These are phyloP conservation scores for Dipteronia sinensis DNA, from an alignment of 345 rosid genomes.

Conservation along the genomic window DNA sequence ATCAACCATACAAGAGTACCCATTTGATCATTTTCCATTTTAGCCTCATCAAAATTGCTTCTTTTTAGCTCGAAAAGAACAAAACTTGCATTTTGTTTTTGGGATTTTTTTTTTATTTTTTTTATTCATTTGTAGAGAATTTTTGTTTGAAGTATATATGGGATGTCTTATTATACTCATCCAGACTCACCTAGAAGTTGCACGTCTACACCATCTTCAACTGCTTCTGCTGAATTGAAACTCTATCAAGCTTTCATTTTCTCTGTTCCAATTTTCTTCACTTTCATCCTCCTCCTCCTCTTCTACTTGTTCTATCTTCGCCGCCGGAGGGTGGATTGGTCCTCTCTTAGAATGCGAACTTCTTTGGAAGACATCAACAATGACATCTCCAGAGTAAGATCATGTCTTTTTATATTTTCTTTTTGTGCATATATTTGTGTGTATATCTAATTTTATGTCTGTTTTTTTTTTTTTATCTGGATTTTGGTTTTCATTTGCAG, in stretches of 20 bases:
- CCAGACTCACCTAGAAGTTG: constrained; percentile 28
- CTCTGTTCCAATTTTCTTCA: constrained; percentile 78
- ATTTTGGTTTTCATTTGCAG: constrained; percentile 30
- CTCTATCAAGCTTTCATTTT: constrained; percentile 78
- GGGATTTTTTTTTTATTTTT: not conserved
- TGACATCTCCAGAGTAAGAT: constrained; percentile 37
- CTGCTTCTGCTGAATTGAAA: constrained; percentile 57
- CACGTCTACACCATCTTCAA: constrained; percentile 27
- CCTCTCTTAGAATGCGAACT: constrained; percentile 62
- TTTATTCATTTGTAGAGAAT: not conserved
- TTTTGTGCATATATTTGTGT: not conserved
- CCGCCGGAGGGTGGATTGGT: constrained; percentile 63
- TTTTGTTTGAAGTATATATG: not conserved
- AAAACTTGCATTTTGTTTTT: not conserved
- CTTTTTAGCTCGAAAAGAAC: not conserved
- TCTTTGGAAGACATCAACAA: constrained; percentile 23
- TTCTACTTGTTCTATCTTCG: constrained; percentile 84
- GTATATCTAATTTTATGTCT: not conserved
- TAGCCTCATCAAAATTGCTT: not conserved
- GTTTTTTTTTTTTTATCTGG: not conserved
- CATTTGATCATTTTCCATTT: not conserved
- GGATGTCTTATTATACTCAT: constrained; percentile 46
- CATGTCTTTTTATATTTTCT: not conserved
- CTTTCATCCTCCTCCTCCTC: constrained; percentile 68
- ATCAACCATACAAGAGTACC: not conserved